A percentile compares a stretch with the other conserved stretches of the same genome.
phyloP scores from a whole-genome alignment of 495 filamentous ascomycete species.

The Trichoderma orchidacearum region DNA sequence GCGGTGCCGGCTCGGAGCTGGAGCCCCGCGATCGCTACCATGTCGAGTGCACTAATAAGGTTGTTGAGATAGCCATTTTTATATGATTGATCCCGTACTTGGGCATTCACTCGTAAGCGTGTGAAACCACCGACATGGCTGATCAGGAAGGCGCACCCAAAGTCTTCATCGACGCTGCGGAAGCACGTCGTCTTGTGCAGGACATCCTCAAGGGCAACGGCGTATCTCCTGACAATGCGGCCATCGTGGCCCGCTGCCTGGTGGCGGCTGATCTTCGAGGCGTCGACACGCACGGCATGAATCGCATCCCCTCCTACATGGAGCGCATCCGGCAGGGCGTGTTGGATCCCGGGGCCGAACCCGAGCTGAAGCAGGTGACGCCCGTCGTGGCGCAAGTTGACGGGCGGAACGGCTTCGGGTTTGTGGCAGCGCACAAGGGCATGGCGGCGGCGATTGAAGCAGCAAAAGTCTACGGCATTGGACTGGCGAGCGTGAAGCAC shows the following conservation, averaged over 20 bases:
- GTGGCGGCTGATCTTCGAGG: conserved; percentile 63
- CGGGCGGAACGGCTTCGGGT: conserved; percentile 63
- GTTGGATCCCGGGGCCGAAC: conserved; percentile 42
- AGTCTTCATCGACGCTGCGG: neutral
- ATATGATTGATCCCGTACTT: no score
- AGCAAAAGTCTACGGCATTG: conserved; percentile 53
- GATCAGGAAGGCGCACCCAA: neutral
- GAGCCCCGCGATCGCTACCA: neutral
- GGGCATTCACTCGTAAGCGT: no score
- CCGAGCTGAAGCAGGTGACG: conserved; percentile 43
- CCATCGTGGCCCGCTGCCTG: conserved; percentile 46
- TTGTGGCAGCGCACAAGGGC: conserved; percentile 46
- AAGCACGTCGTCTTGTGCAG: neutral
- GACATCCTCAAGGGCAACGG: conserved; percentile 42
- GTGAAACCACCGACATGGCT: neutral
- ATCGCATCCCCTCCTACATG: conserved; percentile 65
- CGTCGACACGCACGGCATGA: conserved; percentile 66
- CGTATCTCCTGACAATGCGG: conserved; percentile 39
- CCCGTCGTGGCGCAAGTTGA: conserved; percentile 55
- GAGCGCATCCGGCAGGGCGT: conserved; percentile 50
- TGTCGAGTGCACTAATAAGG: no score
- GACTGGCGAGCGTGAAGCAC: conserved; percentile 57
- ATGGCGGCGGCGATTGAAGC: conserved; percentile 52
- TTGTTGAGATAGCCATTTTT: no score
- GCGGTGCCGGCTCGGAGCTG: neutral